phyloP scores from a whole-genome alignment of 2,329 filamentous ascomycete genomes.

The Karstenula rhodostoma region DNA sequence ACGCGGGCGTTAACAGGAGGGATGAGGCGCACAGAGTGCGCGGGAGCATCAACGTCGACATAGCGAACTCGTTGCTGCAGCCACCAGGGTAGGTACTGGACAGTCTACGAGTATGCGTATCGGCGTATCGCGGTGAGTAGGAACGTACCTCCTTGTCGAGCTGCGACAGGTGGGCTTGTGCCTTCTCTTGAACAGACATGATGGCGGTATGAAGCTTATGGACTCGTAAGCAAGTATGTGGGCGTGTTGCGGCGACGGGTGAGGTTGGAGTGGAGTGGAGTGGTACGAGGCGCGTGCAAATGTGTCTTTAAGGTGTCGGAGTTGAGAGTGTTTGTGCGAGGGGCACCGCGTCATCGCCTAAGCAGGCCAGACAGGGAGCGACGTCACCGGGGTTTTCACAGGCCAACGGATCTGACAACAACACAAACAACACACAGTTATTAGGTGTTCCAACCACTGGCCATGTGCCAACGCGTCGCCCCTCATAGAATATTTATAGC shows the following conservation, averaged over 20 bases:
- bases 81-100: conserved; percentile 8
- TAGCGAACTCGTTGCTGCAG: not conserved
- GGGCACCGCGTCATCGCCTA: conserved; percentile 37
- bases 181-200: conserved; percentile 81
- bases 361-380: conserved; percentile 18
- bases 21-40: not conserved
- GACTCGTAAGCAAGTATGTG: conserved; percentile 8
- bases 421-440: conserved; percentile 13
- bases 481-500: not conserved
- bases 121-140: conserved; percentile 1
- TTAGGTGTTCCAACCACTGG: conserved; percentile 7
- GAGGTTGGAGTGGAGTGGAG: conserved; percentile 19
- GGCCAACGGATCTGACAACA: conserved; percentile 30
- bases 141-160: conserved; percentile 82
- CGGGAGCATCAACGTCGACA: not conserved
- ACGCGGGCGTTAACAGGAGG: conserved; percentile 34
- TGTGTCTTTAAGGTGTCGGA: conserved; percentile 18
- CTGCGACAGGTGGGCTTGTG: conserved; percentile 77
- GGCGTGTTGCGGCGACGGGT: conserved; percentile 13
- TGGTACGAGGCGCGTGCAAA: conserved; percentile 16
- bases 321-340: conserved; percentile 22
- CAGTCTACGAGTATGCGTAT: not conserved
- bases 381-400: conserved; percentile 46
- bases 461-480: not conserved
- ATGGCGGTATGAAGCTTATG: conserved; percentile 38